Evolutionary conservation across 441 rosid species (phyloP).

Genomic region (Iberis amara): DNA sequence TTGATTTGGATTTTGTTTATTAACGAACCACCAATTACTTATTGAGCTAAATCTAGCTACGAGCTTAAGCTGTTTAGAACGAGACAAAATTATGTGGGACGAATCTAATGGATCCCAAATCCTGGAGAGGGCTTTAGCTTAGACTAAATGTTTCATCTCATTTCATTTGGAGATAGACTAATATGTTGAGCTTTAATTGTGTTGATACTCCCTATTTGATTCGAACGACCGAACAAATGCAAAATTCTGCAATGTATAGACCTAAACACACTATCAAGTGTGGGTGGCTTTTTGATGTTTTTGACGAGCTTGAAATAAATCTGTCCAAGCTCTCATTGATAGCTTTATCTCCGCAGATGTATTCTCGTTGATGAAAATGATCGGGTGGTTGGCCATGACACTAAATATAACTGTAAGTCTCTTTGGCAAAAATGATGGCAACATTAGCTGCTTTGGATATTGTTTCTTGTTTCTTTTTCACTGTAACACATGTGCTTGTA

Average conservation of each 20-base stretch:
- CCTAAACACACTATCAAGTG: too few relatives aligned
- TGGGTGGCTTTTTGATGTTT: too few relatives aligned
- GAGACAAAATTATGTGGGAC: neutral
- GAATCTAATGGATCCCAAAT: slow-evolving; percentile 1
- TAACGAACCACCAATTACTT: neutral
- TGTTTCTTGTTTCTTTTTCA: slow-evolving; percentile 1
- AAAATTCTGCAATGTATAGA: too few relatives aligned
- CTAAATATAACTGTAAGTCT: slow-evolving; percentile 83
- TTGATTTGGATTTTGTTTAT: neutral
- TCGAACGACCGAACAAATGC: neutral
- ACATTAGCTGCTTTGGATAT: neutral
- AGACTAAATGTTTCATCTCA: neutral
- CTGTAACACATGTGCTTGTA: neutral
- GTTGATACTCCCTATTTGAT: neutral
- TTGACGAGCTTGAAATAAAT: too few relatives aligned
- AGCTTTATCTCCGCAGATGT: slow-evolving; percentile 50
- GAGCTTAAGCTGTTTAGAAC: neutral
- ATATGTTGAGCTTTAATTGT: neutral
- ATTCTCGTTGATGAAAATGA: slow-evolving; percentile 89
- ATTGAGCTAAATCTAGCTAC: neutral
- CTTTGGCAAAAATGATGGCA: neutral
- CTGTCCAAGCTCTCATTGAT: neutral
- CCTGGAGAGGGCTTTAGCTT: neutral
- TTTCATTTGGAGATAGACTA: neutral
- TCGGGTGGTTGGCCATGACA: slow-evolving; percentile 73